Evolutionary conservation across 306 rosid genomes (phyloP).

Genomic region (Gynostemma pentaphyllum): DNA sequence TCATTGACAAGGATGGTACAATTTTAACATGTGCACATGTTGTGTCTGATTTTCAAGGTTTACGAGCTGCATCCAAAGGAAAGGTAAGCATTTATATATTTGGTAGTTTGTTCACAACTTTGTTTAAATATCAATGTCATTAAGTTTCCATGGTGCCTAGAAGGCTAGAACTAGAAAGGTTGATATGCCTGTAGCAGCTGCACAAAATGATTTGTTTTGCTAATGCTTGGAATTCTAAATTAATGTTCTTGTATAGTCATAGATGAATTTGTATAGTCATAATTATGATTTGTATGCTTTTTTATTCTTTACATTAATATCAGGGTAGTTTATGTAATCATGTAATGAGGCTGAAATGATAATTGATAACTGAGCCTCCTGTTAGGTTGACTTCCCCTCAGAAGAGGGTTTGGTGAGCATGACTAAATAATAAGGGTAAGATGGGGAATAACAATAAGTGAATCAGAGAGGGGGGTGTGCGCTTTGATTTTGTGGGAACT

Average conservation of each 20-base stretch:
- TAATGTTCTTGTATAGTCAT: neutral
- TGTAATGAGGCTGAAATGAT: too few species aligned
- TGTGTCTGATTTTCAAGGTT: slow-evolving; percentile 52
- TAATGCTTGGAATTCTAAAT: neutral
- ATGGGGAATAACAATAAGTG: too few species aligned
- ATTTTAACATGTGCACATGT: slow-evolving; percentile 87
- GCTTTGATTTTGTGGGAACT: too few species aligned
- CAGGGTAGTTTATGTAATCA: neutral
- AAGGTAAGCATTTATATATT: slow-evolving; percentile 41
- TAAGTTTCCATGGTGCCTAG: neutral
- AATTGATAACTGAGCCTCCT: too few species aligned
- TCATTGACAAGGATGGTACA: slow-evolving; percentile 70
- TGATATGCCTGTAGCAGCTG: neutral
- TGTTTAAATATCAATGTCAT: neutral
- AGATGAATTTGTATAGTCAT: too few species aligned
- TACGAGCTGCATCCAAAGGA: slow-evolving; percentile 39
- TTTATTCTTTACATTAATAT: neutral
- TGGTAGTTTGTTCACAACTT: neutral
- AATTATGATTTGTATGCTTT: too few species aligned
- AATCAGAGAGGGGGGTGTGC: too few species aligned
- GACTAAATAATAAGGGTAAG: too few species aligned
- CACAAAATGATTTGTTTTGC: neutral
- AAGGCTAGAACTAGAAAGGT: neutral
- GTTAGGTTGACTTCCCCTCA: too few species aligned
- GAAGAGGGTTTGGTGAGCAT: too few species aligned